Evolutionary conservation across 768 basidiomycete genomes (phyloP), one percentile per base, ranked within the genome.

Genomic region (Tylopilus sp.): DNA sequence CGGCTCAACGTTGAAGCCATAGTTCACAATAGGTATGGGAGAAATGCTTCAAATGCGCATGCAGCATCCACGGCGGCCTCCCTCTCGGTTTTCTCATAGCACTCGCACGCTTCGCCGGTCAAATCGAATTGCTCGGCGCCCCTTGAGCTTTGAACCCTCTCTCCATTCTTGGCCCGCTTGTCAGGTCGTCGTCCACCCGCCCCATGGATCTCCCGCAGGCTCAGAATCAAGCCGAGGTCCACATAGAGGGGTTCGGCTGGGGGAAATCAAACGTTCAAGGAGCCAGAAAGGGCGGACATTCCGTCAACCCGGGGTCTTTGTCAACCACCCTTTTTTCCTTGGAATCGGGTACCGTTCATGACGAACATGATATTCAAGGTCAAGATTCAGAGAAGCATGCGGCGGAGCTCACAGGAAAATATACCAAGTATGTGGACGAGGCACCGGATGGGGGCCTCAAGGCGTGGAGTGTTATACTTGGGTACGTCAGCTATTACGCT

Each of bases 381-480:
- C 47, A 31, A 26, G 50, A 51, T 35, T 39, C 40, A 28, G 64
- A 59, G 42, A 55, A 59, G 5, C 26, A 15, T 17, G 3, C 7
- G n/a, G 26, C 23, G 0, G 25, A 50, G 21, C 35, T 47, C 12
- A 28, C 50, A 0, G 56, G 45, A 6, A 64, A 56, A 33, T 65
- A 57, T 22, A 55, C 35, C 36, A 59, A 55, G 39, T 55, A 66
- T 40, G 51, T 47, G 3, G 58, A 52, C 21, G 68, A 55, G 3
- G 36, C 66, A 8, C 67, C 67, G 6, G 67, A 68, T 47, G 67
- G 66, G 2, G 67, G 67, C 11, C 18, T 64, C 21, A 68, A 65
- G 22, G 67, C 67, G 2, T 70, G 67, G 68, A 59, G 56, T 0
- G 66, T 70, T 25, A 51, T 70, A 4, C 9, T 68, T 44, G 66